Evolutionary conservation across 1,284 basidiomycete species (phyloP), one percentile per base, ranked within the genome.

Genomic region (Termitomyces sp.): DNA sequence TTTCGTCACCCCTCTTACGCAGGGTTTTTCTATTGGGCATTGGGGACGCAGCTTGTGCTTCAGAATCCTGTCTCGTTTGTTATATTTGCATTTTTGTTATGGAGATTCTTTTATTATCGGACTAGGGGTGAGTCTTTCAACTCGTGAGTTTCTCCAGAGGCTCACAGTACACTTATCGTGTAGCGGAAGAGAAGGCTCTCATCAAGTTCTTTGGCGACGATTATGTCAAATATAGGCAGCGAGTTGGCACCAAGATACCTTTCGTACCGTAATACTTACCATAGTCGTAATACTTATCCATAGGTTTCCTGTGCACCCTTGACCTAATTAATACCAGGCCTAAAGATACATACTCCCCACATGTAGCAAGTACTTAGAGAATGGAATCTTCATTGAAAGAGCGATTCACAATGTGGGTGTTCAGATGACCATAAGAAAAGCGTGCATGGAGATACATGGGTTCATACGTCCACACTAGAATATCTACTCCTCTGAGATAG

Each of bases 11-110:
- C 97, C 8, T 97, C 94, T 0, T 99, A 99, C 63, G 83, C 91
- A 0, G 97, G 96, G 3, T 99, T 99, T 76, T 97, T 91, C 71
- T 98, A 96, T 69, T 99, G 96, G 96, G 95, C 94, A 0, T 63
- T 99, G 30, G 93, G 93, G 1, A 97, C 95, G 0, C 95, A 99
- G 66, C 69, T 99, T n/a, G 80, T 94, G 3, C 76, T 99, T 24
- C 91, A 91, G 62, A 99, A 99, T 67, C 81, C 91, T 0, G 38
- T 94, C 21, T 84, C 84, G 11, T 87, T 92, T 63, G 48, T 82
- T 1, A 64, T 83, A 2, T 94, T 84, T 57, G 59, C 72, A 2
- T 59, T 80, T 31, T 67, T 93, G 1, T 74, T 98, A 16, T 92
- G 88, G 81, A 75, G 81, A 46, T 99, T 99, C 76, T 99, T 99